Base-by-base conservation (phyloP, 257 asterid species). In the Solanum medicagineum region DNA sequence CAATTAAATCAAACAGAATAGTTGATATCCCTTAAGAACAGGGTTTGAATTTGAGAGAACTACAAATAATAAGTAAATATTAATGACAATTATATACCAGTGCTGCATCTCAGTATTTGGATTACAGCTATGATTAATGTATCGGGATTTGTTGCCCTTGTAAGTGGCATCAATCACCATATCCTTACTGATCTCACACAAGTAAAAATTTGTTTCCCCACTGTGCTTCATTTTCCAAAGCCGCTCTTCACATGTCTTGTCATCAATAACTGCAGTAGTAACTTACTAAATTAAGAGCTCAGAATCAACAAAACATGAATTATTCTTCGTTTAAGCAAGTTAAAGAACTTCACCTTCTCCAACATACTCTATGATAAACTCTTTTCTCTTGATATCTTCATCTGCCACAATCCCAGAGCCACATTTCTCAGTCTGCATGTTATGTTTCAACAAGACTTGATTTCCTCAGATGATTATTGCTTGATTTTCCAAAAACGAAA, bases 71-170 rank as follows among this genome's bases (percentile, higher is more conserved):
- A 11, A 55, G 55, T 20, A 83, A 49, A n/a, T 42, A 83, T 59
- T 81, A 59, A 29, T 66, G 73, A 56, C 88, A 86, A 15, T 86
- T 71, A 71, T 70, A 83, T 77, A 95, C 99, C 99, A 97, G 90
- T 93, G 95, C 92, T 94, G 99, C 99, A 97, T 97, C 92, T 97
- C 97, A 8, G 99, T 93, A 88, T 97, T 97, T 66, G 99, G 99
- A 87, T 92, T 92, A 88, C 98, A 97, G 88, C 99, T 97, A 85
- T 97, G 99, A 88, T 97, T 97, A 74, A 97, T 97, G 93, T 92
- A 95, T 92, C 99, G 92, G 8, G 99, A 97, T 90, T 95, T 93
- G 92, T 97, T 97, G 73, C 98, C 99, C 89, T 97, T 97, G 81
- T 91, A 94, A 87, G 98, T 94, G 84, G 99, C 99, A 92, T 97